Base-by-base conservation (phyloP, 2,329 filamentous ascomycete genomes). In the Phyllosticta ampelicida region DNA sequence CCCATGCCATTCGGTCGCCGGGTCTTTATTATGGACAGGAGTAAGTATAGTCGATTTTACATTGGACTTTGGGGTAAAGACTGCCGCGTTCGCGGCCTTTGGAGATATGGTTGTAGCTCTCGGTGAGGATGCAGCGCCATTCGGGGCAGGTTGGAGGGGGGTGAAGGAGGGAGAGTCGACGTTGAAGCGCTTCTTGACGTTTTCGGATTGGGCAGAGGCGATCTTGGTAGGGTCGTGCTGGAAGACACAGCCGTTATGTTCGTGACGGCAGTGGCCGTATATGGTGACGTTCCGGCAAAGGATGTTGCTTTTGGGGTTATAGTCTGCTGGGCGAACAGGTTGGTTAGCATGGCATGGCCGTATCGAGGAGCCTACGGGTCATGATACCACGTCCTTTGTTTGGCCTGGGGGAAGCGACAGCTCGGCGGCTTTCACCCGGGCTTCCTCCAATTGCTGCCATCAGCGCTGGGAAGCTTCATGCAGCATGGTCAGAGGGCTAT, bases 111-210 rank as follows among this genome's bases (percentile, higher is more conserved):
- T 86, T 9, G 86, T 80, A 66, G 87, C 87, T 72, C 90, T 90
- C 48, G 57, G 57, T 21, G 75, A 68, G 21, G 74, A 72, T 50
- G 79, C 72, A 55, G 70, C 70, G 55, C 74, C 77, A 65, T 77
- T 77, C 26, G 74, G 73, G 60, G 73, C 75, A 11, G 78, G 70
- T 60, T 77, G 74, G 49, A 82, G 75, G 44, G 92, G 92, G 0
- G 90, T 96, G 71, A 99, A 99, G 53, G 92, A 89, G 11, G 94
- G 92, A 9, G 94, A 97, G 67, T 97, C 94, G 68, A 96, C 94
- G 72, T 95, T 99, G 64, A 99, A 80, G 26, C 86, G 79, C 72
- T 90, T 94, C 73, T 89, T 90, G 30, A 65, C 63, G 60, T 71
- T 74, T 59, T 84, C 81, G 67, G 73, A 66, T 67, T 78, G 77